Evolutionary conservation across 441 rosid genomes (phyloP), one percentile per base, ranked within the genome.

Genomic region (Kokia cookei): DNA sequence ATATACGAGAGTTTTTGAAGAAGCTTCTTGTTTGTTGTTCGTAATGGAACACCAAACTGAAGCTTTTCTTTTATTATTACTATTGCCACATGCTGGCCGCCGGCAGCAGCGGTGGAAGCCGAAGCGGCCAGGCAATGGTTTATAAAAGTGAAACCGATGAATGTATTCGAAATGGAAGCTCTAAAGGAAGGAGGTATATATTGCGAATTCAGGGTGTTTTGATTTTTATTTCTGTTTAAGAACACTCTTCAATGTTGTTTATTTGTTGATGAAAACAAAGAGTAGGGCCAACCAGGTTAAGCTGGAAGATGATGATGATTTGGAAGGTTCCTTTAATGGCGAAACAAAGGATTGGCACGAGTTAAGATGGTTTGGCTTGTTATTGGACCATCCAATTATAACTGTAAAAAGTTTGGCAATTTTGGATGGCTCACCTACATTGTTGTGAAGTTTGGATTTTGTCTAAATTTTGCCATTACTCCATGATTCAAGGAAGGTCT

Each of bases 371-470:
- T 74, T 19, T 19, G 14, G 43, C n/a, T 55, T 43, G 3, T 27
- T 24, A 29, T 67, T 53, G 14, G 19, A 74, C 85, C 89, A 32
- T 74, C 71, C 80, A 26, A 80, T 82, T 80, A 10, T 75, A 83
- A 81, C 80, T 22, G 73, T 27, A 15, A 7, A 45, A 54, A 54
- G 7, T 7, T 54, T 54, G 12, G 50, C 43, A 37, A 64, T 14
- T 72, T 65, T 65, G 47, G 73, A 22, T 24, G 61, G 61, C 29
- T 57, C 14, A 24, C 14, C 62, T 57, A 22, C 73, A 14, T 40
- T 75, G 12, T 74, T 74, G 57, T 51, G 35, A 27, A 73, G 32
- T 22, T 66, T 66, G 42, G 3, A 48, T 45, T 65, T 45, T 42
- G 22, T 9, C 27, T 42, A 40, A 2, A 42, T 51, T 40, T 9